phyloP scores from a whole-genome alignment of 2,329 filamentous ascomycete genomes.

The Botrytis galanthina region DNA sequence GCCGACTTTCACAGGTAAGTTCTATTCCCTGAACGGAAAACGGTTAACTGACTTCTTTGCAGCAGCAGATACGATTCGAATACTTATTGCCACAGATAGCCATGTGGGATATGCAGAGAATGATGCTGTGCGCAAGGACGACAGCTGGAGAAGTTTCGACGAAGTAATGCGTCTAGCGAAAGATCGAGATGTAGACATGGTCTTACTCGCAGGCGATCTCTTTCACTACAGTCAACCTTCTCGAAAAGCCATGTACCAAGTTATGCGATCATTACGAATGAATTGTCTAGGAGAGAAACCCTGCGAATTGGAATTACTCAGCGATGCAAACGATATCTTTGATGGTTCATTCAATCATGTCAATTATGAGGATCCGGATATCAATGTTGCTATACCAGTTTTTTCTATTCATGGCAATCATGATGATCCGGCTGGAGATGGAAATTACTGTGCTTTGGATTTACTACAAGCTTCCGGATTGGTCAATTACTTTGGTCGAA shows the following conservation, averaged over 20 bases:
- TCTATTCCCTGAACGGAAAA: neutral
- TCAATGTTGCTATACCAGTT: slow-evolving; percentile 94
- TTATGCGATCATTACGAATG: slow-evolving; percentile 89
- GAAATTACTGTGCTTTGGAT: slow-evolving; percentile 86
- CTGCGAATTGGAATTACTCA: slow-evolving; percentile 90
- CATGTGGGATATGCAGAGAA: slow-evolving; percentile 97
- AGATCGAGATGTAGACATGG: slow-evolving; percentile 89
- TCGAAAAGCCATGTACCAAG: slow-evolving; percentile 92
- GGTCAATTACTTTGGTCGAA: slow-evolving; percentile 93
- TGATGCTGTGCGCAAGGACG: slow-evolving; percentile 89
- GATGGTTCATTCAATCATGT: slow-evolving; percentile 87
- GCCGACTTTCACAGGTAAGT: slow-evolving; percentile 31
- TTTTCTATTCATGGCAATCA: slow-evolving; percentile 99
- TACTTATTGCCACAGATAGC: slow-evolving; percentile 92
- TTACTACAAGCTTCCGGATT: slow-evolving; percentile 86
- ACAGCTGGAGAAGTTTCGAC: slow-evolving; percentile 95
- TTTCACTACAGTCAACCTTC: slow-evolving; percentile 99
- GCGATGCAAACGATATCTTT: slow-evolving; percentile 88
- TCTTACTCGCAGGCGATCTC: slow-evolving; percentile 87
- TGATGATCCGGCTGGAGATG: slow-evolving; percentile 96
- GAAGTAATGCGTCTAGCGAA: slow-evolving; percentile 90
- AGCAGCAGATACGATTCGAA: slow-evolving; percentile 79
- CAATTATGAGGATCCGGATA: slow-evolving; percentile 96
- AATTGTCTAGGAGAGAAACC: slow-evolving; percentile 95
- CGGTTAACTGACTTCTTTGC: slow-evolving; percentile 18